phyloP scores from a whole-genome alignment of 2,329 filamentous ascomycete species.

The Colletotrichum sp. region DNA sequence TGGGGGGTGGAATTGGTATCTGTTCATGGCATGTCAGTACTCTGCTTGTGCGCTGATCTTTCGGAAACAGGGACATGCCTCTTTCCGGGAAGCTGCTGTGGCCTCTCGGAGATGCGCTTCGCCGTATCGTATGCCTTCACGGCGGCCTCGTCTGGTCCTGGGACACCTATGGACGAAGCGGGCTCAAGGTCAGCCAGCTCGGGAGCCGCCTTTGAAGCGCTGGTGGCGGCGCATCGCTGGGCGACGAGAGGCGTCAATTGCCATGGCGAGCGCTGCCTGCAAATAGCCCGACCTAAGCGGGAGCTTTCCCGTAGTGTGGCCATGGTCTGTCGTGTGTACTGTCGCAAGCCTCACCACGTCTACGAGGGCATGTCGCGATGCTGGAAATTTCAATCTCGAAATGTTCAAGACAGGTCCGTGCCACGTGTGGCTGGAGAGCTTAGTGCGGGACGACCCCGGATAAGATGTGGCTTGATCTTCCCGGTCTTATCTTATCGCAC shows the following conservation, averaged over 20 bases:
- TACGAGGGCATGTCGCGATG: conserved; percentile 15
- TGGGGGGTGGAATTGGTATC: conserved; percentile 94
- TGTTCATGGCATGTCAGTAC: conserved; percentile 17
- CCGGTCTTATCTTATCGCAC: not conserved
- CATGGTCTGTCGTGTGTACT: conserved; percentile 35
- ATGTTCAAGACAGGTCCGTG: conserved; percentile 17
- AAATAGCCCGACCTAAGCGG: conserved; percentile 38
- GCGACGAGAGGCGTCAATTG: conserved; percentile 23
- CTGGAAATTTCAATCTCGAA: conserved; percentile 23
- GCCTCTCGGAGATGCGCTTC: conserved; percentile 38
- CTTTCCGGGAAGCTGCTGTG: conserved; percentile 49
- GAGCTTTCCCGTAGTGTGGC: conserved; percentile 45
- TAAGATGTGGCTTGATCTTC: not conserved
- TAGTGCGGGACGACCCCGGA: not conserved
- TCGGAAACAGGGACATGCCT: conserved; percentile 39
- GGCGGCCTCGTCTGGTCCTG: conserved; percentile 41
- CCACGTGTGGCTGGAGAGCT: conserved; percentile 10
- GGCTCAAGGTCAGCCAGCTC: conserved; percentile 54
- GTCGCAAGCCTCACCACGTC: conserved; percentile 7
- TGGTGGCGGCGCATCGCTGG: conserved; percentile 53
- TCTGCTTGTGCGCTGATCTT: conserved; percentile 26
- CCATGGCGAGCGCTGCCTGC: conserved; percentile 31
- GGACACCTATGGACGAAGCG: conserved; percentile 52
- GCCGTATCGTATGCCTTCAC: conserved; percentile 46
- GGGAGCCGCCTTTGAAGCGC: conserved; percentile 39